Evolutionary conservation across 169 alveolate species (phyloP).

Genomic region (Eimeria sp.): DNA sequence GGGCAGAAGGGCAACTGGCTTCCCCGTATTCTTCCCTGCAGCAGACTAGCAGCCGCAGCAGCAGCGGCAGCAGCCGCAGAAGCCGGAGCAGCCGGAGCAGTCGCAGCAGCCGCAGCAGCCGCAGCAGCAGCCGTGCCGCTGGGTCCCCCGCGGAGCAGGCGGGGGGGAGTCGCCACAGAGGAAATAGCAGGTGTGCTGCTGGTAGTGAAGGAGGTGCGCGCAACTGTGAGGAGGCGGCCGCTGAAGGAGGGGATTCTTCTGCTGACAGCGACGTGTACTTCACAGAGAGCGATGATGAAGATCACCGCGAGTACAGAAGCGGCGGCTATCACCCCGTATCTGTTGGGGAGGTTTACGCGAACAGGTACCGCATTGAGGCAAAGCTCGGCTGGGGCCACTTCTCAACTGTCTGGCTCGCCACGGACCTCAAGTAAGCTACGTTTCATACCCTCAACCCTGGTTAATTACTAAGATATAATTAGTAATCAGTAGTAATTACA

Average conservation of each 20-base stretch:
- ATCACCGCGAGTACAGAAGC: conserved; percentile 78
- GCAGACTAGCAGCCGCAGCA: conserved; percentile 68
- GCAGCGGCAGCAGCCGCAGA: conserved; percentile 69
- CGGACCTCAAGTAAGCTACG: conserved; percentile 88
- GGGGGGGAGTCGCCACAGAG: conserved; percentile 9
- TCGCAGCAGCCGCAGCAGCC: conserved; percentile 49
- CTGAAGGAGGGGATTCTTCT: conserved; percentile 22
- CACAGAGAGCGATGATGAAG: conserved; percentile 86
- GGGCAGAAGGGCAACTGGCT: conserved; percentile 21
- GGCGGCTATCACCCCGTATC: conserved; percentile 86
- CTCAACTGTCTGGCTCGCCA: conserved; percentile 99
- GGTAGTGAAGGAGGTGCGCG: conserved; percentile 10
- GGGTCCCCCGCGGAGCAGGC: conserved; percentile 4
- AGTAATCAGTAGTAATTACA: background rate
- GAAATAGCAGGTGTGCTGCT: conserved; percentile 21
- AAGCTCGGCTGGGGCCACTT: conserved; percentile 99
- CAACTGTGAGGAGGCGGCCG: conserved; percentile 49
- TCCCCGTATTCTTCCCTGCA: conserved; percentile 28
- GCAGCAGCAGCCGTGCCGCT: conserved; percentile 29
- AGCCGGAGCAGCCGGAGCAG: conserved; percentile 49
- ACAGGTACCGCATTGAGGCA: conserved; percentile 97
- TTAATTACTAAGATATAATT: background rate
- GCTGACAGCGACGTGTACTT: conserved; percentile 81
- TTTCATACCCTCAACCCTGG: background rate
- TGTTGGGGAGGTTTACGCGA: conserved; percentile 93